Conservation (phyloP, 495 filamentous ascomycete species). For the Penicillium coffeae region DNA sequence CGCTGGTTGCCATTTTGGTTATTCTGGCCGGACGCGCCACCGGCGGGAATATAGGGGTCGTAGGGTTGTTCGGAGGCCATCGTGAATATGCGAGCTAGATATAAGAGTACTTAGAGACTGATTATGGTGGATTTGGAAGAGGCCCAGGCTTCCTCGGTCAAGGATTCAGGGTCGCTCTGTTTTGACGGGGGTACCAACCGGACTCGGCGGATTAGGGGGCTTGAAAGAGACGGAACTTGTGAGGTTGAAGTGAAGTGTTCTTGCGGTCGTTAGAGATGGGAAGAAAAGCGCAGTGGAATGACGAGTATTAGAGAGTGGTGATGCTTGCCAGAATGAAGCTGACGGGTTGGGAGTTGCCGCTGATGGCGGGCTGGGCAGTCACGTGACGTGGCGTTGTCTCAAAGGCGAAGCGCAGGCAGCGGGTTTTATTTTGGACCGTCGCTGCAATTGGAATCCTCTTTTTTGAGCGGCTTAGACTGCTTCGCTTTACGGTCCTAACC, state of each 20-base stretch:
- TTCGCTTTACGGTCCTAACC: not conserved
- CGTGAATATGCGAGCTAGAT: constrained; percentile 23
- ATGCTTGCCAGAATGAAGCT: constrained; percentile 21
- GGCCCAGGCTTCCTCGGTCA: constrained; percentile 10
- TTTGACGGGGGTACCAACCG: constrained; percentile 14
- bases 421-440: not conserved
- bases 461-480: not conserved
- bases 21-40: constrained; percentile 42
- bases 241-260: constrained; percentile 1
- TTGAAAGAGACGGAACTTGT: not conserved
- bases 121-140: constrained; percentile 5
- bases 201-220: not conserved
- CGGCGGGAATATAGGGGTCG: constrained; percentile 83
- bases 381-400: constrained; percentile 28
- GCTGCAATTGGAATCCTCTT: not conserved
- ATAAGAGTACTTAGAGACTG: constrained; percentile 14
- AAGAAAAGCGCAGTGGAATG: constrained; percentile 8
- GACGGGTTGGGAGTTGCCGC: constrained; percentile 36
- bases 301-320: constrained; percentile 15
- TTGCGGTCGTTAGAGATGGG: constrained; percentile 1
- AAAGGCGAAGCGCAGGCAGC: constrained; percentile 7
- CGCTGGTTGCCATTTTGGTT: constrained; percentile 60
- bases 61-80: constrained; percentile 73
- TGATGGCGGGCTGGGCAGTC: constrained; percentile 21
- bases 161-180: constrained; percentile 22